A percentile compares a stretch with the other conserved stretches of the same genome.
phyloP scores from a whole-genome alignment of 306 rosid species.

The Corylus heterophylla region DNA sequence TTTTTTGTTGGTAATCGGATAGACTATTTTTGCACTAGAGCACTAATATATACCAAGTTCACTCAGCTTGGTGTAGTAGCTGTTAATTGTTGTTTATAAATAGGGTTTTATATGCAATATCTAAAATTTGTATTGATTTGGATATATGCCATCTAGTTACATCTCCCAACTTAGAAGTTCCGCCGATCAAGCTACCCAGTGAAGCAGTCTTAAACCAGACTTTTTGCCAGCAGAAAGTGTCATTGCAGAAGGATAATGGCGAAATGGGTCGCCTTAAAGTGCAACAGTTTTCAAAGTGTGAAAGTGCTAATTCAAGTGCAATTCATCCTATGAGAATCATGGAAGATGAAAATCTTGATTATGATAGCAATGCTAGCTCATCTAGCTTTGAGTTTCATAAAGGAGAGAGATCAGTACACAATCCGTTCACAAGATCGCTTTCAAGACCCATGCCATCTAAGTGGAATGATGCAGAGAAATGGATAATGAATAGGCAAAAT shows the following conservation, averaged over 20 bases:
- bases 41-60: neutral
- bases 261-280: constrained; percentile 34
- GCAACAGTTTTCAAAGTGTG: constrained; percentile 54
- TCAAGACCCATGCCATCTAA: constrained; percentile 83
- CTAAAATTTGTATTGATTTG: constrained; percentile 18
- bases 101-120: neutral
- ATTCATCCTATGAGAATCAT: constrained; percentile 53
- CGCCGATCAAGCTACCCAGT: constrained; percentile 37
- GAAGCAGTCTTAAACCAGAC: constrained; percentile 25
- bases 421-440: constrained; percentile 52
- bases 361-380: constrained; percentile 96
- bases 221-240: constrained; percentile 12
- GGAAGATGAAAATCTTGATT: constrained; percentile 89
- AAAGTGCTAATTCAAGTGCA: constrained; percentile 58
- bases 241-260: constrained; percentile 42
- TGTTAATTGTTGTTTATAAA: neutral
- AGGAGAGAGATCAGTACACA: constrained; percentile 69
- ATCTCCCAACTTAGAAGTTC: constrained; percentile 56
- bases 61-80: neutral
- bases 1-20: neutral
- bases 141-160: constrained; percentile 50
- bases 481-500: constrained; percentile 81
- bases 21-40: neutral
- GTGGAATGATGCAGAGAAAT: constrained; percentile 97
- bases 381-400: constrained; percentile 96